Conservation (phyloP, 495 filamentous ascomycete species). For the Amniculicola lignicola region DNA sequence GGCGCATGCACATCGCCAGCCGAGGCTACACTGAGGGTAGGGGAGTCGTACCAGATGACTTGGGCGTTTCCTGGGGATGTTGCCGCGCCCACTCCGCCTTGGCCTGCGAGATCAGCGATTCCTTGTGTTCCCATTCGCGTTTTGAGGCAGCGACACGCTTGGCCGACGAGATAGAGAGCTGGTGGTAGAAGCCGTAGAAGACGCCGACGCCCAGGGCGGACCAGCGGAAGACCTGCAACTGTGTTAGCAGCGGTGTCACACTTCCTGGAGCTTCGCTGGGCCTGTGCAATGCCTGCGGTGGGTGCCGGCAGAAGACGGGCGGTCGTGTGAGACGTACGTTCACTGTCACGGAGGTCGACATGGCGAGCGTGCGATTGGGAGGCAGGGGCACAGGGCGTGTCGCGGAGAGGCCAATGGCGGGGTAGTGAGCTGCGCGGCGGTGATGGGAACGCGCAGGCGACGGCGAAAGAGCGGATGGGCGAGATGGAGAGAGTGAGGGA, state of each 20-base stretch:
- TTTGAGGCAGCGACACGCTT: slow-evolving; percentile 65
- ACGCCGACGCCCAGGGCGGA: slow-evolving; percentile 82
- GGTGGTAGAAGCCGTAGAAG: slow-evolving; percentile 90
- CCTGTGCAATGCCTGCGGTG: not conserved
- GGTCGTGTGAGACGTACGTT: slow-evolving; percentile 52
- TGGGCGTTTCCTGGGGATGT: slow-evolving; percentile 54
- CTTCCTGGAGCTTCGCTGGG: not conserved
- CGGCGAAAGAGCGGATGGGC: slow-evolving; percentile 35
- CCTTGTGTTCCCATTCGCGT: slow-evolving; percentile 81
- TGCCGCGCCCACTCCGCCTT: slow-evolving; percentile 85
- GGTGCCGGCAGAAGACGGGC: not conserved
- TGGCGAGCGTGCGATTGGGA: slow-evolving; percentile 32
- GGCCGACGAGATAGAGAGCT: slow-evolving; percentile 65
- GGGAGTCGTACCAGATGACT: slow-evolving; percentile 56
- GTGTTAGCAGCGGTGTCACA: slow-evolving; percentile 8
- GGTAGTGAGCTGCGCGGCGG: slow-evolving; percentile 6
- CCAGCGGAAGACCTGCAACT: slow-evolving; percentile 83
- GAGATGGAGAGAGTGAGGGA: slow-evolving; percentile 26
- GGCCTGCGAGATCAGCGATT: slow-evolving; percentile 81
- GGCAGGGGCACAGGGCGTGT: not conserved
- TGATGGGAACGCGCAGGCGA: not conserved
- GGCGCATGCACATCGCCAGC: no score
- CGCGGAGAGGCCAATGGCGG: slow-evolving; percentile 18
- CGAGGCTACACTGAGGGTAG: not conserved
- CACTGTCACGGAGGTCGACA: slow-evolving; percentile 57